Evolutionary conservation across 495 filamentous ascomycete species (phyloP), one percentile per base, ranked within the genome.

Genomic region (Podospora anserina): DNA sequence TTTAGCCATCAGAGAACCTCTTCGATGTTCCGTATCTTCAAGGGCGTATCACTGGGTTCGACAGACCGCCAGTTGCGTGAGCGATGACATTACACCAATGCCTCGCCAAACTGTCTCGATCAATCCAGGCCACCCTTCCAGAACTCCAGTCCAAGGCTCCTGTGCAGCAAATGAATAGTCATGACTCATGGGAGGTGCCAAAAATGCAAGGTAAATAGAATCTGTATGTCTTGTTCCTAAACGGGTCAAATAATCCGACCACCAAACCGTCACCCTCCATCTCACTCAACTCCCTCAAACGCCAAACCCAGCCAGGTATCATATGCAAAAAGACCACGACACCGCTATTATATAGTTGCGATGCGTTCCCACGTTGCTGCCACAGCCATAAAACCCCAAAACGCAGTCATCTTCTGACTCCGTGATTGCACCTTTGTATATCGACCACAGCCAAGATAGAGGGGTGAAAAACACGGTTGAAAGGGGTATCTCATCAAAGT

Each of bases 401-500:
- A 58, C 2, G 23, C n/a, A 58, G 23, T 4, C 55, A 26, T 26
- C 27, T 5, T 28, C 49, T 39, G 19, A 34, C 30, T 27, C 56
- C 53, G n/a, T 57, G 11, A 56, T 18, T 28, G 54, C n/a, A 13
- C 55, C 23, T 15, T 58, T 4, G 55, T 58, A 20, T 58, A 58
- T 58, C 55, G 9, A 58, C 23, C 3, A 20, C 26, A 27, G 19
- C 49, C 34, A 61, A 28, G 39, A 61, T 34, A 55, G 23, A 49
- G 27, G 19, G 26, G 54, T 11, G 13, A 19, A 26, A 18, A 44
- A 4, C 20, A 39, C 34, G 32, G 39, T 49, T 11, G 13, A 49
- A 49, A 13, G 39, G 64, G 64, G 67, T 69, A 67, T 72, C 67
- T 69, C 18, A 39, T 34, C 5, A 26, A 19, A 58, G 15, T 13